These are phyloP conservation scores for Moesziomyces aphidis DNA, from an alignment of 1,284 basidiomycete genomes.

Conservation along the genomic window DNA sequence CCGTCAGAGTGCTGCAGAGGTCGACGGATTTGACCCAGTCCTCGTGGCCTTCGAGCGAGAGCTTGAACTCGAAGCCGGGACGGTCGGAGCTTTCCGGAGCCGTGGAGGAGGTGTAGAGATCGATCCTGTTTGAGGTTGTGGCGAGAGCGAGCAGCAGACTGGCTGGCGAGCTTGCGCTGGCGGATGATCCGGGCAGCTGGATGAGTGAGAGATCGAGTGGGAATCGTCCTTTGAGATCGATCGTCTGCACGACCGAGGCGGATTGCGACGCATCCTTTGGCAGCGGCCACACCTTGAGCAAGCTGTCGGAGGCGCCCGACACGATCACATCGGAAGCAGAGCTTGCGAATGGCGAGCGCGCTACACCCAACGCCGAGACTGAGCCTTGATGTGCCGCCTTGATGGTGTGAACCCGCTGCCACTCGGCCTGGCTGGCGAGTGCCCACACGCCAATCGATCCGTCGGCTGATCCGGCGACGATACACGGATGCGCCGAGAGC, in stretches of 20 bases:
- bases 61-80: constrained; percentile 38
- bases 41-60: constrained; percentile 60
- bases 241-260: constrained; percentile 34
- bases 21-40: constrained; percentile 67
- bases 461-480: constrained; percentile 49
- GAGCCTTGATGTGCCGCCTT: constrained; percentile 47
- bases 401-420: constrained; percentile 10
- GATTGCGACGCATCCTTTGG: constrained; percentile 6
- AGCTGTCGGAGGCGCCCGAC: constrained; percentile 56
- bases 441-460: constrained; percentile 47
- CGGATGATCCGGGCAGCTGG: constrained; percentile 23
- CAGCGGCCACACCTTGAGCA: constrained; percentile 51
- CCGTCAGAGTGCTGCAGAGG: constrained; percentile 34
- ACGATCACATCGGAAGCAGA: constrained; percentile 28
- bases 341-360: constrained; percentile 19
- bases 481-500: constrained; percentile 9
- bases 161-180: not conserved
- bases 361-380: constrained; percentile 51
- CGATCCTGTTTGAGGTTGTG: constrained; percentile 57
- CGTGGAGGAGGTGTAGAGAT: constrained; percentile 38
- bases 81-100: not conserved
- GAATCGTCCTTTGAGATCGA: constrained; percentile 51
- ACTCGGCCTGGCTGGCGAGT: constrained; percentile 3
- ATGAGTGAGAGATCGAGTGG: constrained; percentile 61
- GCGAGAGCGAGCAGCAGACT: constrained; percentile 55